These are phyloP conservation scores for Boletellus ananas DNA, from an alignment of 768 basidiomycete species.

Conservation along the genomic window DNA sequence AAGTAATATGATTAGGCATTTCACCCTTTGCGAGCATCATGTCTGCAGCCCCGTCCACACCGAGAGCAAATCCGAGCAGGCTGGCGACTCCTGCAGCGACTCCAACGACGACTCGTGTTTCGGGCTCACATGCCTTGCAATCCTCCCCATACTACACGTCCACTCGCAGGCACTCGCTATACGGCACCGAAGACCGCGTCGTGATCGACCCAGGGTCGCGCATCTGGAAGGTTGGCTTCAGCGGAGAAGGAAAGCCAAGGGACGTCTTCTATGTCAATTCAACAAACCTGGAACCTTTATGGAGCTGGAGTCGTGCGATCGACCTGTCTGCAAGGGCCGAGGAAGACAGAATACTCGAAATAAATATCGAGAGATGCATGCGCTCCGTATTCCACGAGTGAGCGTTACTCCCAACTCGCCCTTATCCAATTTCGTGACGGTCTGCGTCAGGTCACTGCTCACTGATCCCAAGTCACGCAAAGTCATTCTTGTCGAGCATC, in stretches of 20 bases:
- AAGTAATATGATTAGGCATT: background rate
- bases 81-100: conserved; percentile 39
- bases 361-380: conserved; percentile 63
- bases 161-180: conserved; percentile 85
- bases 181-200: conserved; percentile 94
- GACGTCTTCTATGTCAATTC: conserved; percentile 72
- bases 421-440: conserved; percentile 13
- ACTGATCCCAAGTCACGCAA: conserved; percentile 95
- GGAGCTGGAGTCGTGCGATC: conserved; percentile 56
- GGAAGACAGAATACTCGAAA: conserved; percentile 68
- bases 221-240: conserved; percentile 97
- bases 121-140: conserved; percentile 48
- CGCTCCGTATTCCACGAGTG: conserved; percentile 84
- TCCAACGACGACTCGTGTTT: conserved; percentile 52
- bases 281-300: conserved; percentile 44
- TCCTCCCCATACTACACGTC: conserved; percentile 82
- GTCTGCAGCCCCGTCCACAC: conserved; percentile 35
- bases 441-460: conserved; percentile 67
- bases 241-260: conserved; percentile 88
- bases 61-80: conserved; percentile 19
- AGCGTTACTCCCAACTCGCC: conserved; percentile 23
- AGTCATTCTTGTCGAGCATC: conserved; percentile 89
- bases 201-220: conserved; percentile 93
- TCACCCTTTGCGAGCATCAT: conserved; percentile 15
- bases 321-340: conserved; percentile 61